Base-by-base conservation (phyloP, 345 rosid species). In the Melaleuca alternifolia region DNA sequence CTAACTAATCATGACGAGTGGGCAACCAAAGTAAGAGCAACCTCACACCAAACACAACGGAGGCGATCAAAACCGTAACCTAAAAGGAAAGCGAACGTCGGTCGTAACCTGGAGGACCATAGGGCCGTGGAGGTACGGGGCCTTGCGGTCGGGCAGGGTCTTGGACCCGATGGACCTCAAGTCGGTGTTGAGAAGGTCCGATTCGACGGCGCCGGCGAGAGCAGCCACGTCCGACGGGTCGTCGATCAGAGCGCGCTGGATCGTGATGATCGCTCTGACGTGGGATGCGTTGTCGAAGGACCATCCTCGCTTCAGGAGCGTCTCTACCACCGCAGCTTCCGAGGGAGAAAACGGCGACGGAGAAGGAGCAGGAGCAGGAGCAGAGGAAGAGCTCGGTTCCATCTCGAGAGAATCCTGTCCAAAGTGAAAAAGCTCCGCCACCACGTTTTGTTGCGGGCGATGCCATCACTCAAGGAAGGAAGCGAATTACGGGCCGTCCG, bases 151-250 rank as follows among this genome's bases (percentile, higher is more conserved):
- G 10, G 98, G 94, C 77, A 97, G 89, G 77, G 96, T 95, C 88
- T 90, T 93, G 83, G 90, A 93, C 82, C 98, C 95, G 90, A 96
- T 84, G 84, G 92, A 89, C 81, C 89, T 86, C 51, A 97, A 91
- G 92, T 97, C 98, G 92, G 87, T 92, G 89, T 94, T 96, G 85
- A 96, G 92, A 11, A 97, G 94, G 92, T 95, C 97, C 84, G 93
- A 86, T 85, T 95, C 98, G 84, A 94, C 91, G 37, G 93, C 92
- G 30, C 91, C 92, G 13, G 95, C 95, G 65, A 95, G 51, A 33
- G 88, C 89, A 61, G 26, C 52, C 30, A 91, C 26, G 88, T 92
- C 91, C 23, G 51, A 54, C 26, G 76, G 83, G 71, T 91, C 93
- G 56, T 93, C 95, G 84, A 92, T 85, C 57, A 93, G 86, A 75